Conservation (phyloP, 768 basidiomycete species). For the Tricholoma terreum region DNA sequence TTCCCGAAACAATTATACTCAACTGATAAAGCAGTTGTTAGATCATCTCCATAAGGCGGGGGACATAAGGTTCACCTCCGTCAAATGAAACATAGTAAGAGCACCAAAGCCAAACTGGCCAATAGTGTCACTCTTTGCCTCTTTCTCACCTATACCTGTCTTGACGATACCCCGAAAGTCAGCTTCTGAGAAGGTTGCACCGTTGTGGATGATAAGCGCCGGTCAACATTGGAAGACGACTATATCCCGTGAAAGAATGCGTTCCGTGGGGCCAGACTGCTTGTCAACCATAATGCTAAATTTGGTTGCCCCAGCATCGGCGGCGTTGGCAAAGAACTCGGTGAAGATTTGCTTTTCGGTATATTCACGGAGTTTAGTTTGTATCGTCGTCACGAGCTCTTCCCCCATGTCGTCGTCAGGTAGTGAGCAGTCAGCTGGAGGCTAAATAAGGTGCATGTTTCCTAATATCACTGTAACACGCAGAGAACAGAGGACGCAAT, state of each 20-base stretch:
- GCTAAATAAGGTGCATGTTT: slow-evolving; percentile 23
- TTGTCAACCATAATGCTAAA: slow-evolving; percentile 43
- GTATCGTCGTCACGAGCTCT: slow-evolving; percentile 40
- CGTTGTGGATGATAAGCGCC: slow-evolving; percentile 44
- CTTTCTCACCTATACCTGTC: slow-evolving; percentile 46
- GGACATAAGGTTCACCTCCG: slow-evolving; percentile 34
- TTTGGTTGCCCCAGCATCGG: slow-evolving; percentile 44
- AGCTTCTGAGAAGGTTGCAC: slow-evolving; percentile 34
- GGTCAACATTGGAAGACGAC: slow-evolving; percentile 31
- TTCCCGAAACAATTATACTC: slow-evolving; percentile 32
- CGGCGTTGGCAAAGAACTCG: slow-evolving; percentile 55
- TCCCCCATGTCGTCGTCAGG: slow-evolving; percentile 41
- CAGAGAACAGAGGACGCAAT: slow-evolving; percentile 26
- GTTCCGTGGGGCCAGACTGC: not conserved
- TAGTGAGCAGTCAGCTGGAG: slow-evolving; percentile 23
- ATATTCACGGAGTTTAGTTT: slow-evolving; percentile 40
- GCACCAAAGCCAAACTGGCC: slow-evolving; percentile 53
- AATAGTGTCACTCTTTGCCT: slow-evolving; percentile 34
- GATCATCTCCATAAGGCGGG: not conserved
- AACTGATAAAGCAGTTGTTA: slow-evolving; percentile 19
- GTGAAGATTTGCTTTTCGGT: slow-evolving; percentile 39
- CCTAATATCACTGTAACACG: slow-evolving; percentile 42
- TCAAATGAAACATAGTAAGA: slow-evolving; percentile 50
- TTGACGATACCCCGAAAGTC: slow-evolving; percentile 47
- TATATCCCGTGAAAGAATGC: slow-evolving; percentile 35